Evolutionary conservation across 805 yeast species (phyloP).

Genomic region (Pichia manshurica): DNA sequence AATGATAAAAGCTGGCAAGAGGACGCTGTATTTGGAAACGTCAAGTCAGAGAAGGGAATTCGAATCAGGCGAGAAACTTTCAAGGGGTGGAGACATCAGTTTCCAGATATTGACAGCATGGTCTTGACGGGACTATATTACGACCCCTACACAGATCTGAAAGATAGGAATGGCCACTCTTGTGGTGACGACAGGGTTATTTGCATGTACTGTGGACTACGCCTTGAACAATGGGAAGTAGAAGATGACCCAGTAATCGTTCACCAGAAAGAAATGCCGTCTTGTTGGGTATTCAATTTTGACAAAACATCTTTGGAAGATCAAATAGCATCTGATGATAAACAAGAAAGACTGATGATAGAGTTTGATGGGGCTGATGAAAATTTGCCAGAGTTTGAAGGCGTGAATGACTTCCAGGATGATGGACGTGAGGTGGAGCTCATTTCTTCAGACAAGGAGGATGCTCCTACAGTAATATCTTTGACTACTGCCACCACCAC

Average conservation of each 20-base stretch:
- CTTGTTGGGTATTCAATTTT: constrained; percentile 9
- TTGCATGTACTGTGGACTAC: constrained; percentile 60
- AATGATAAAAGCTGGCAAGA: background rate
- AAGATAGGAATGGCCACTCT: constrained; percentile 17
- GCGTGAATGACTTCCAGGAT: background rate
- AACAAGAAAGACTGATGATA: background rate
- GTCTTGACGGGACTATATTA: constrained; percentile 63
- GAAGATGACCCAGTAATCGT: constrained; percentile 39
- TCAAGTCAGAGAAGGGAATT: background rate
- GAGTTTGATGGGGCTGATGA: background rate
- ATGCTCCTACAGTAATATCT: constrained; percentile 1
- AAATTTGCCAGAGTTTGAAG: background rate
- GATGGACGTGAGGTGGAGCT: background rate
- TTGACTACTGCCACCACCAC: constrained; percentile 2
- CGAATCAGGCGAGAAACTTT: constrained; percentile 6
- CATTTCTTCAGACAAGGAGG: constrained; percentile 2
- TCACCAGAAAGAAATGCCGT: constrained; percentile 6
- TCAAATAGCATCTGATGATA: background rate
- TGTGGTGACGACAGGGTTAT: constrained; percentile 48
- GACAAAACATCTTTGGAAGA: background rate
- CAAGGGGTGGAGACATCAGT: constrained; percentile 15
- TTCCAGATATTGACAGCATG: constrained; percentile 35
- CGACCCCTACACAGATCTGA: constrained; percentile 33
- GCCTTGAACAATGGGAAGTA: constrained; percentile 67
- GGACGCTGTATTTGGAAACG: constrained; percentile 5